Percentiles rank a stretch among this genome's conserved stretches.
phyloP scores from a whole-genome alignment of 1,284 basidiomycete species.

The Boletus sp. region DNA sequence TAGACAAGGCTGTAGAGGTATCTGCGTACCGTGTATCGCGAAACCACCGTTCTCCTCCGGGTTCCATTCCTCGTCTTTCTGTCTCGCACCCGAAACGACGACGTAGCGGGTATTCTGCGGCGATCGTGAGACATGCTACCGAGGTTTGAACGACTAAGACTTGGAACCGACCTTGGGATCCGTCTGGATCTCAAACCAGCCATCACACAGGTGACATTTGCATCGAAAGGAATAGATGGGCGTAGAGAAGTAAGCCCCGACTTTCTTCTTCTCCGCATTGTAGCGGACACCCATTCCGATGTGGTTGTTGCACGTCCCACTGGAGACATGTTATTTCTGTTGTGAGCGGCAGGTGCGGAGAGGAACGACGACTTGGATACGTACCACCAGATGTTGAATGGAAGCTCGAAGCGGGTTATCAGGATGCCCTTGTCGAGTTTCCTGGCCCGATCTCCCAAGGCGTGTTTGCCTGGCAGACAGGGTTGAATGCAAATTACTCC shows the following conservation, averaged over 20 bases:
- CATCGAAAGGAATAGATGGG: constrained; percentile 94
- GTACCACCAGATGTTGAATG: constrained; percentile 98
- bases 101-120: constrained; percentile 89
- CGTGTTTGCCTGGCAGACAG: constrained; percentile 77
- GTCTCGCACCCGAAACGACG: constrained; percentile 84
- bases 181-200: constrained; percentile 96
- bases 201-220: constrained; percentile 92
- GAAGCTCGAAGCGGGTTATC: constrained; percentile 89
- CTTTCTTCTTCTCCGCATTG: constrained; percentile 97
- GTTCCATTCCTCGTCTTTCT: constrained; percentile 94
- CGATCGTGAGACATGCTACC: neutral
- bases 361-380: constrained; percentile 22
- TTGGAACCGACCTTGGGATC: constrained; percentile 81
- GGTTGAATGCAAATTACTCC: constrained; percentile 16
- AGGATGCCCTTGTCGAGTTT: constrained; percentile 93
- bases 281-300: constrained; percentile 97
- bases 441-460: constrained; percentile 84
- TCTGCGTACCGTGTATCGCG: constrained; percentile 71
- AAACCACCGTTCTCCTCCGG: constrained; percentile 92
- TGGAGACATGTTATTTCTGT: constrained; percentile 32
- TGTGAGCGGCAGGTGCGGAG: neutral
- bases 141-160: neutral
- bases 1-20: neutral
- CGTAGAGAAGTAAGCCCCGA: constrained; percentile 93
- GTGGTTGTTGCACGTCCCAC: constrained; percentile 87